Evolutionary conservation across 2,329 filamentous ascomycete genomes (phyloP).

Genomic region (Apiospora kogelbergensis): DNA sequence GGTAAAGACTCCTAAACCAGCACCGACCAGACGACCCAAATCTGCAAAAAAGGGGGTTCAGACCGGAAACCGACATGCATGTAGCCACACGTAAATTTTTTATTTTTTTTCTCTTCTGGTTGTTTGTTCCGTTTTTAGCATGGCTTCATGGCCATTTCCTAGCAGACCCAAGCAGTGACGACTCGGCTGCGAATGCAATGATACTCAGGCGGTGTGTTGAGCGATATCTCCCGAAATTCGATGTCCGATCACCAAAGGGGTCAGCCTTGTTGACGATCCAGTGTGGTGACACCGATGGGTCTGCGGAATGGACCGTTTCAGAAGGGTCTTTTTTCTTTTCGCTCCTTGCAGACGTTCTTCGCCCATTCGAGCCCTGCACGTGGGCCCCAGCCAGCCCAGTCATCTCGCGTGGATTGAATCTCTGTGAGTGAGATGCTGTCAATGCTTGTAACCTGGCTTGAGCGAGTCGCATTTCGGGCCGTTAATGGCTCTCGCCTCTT

Average conservation of each 20-base stretch:
- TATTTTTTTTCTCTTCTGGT: neutral
- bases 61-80: neutral
- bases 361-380: neutral
- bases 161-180: neutral
- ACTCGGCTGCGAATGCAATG: neutral
- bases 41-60: neutral
- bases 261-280: conserved; percentile 9
- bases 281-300: conserved; percentile 4
- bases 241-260: conserved; percentile 8
- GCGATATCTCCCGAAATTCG: neutral
- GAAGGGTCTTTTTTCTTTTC: neutral
- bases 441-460: neutral
- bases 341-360: neutral
- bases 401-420: neutral
- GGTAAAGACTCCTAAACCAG: neutral
- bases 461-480: neutral
- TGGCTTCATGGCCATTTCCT: neutral
- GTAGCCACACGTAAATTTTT: neutral
- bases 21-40: neutral
- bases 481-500: neutral
- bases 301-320: conserved; percentile 11
- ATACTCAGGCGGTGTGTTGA: conserved; percentile 2
- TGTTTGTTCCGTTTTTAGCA: neutral
- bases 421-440: neutral
- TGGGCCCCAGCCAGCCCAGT: neutral